Conservation (phyloP, 2,329 filamentous ascomycete species). For the Beauveria brongniartii region DNA sequence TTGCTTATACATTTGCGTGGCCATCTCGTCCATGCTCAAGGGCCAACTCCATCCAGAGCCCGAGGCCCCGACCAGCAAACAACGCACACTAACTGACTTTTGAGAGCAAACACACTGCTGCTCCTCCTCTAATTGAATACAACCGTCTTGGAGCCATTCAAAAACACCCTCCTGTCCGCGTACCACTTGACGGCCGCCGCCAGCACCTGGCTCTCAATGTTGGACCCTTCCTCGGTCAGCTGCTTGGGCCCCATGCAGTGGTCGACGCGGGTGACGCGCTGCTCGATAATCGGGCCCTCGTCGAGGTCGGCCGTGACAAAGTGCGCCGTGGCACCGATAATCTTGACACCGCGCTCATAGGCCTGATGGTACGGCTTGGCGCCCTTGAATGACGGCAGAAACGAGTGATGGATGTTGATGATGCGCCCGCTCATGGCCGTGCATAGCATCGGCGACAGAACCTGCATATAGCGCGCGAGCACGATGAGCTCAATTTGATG, state of each 20-base stretch:
- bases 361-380: constrained; percentile 85
- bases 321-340: constrained; percentile 78
- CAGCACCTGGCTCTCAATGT: constrained; percentile 76
- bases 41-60: neutral
- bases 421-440: constrained; percentile 74
- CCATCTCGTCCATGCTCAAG: neutral
- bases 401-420: constrained; percentile 88
- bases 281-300: constrained; percentile 83
- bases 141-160: constrained; percentile 74
- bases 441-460: constrained; percentile 67
- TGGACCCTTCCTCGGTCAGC: constrained; percentile 71
- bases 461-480: constrained; percentile 81
- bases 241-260: constrained; percentile 70
- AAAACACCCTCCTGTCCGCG: constrained; percentile 66
- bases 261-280: constrained; percentile 68
- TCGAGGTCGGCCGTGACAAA: constrained; percentile 81
- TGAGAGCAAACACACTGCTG: no score
- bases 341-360: constrained; percentile 79
- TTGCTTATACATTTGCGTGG: no score
- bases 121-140: constrained; percentile 44
- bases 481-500: constrained; percentile 72
- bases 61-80: neutral
- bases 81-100: no score
- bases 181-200: constrained; percentile 79
- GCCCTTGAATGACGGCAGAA: constrained; percentile 81